phyloP scores from a whole-genome alignment of 1,284 basidiomycete species.

The Sporisorium iseilematis-ciliati region DNA sequence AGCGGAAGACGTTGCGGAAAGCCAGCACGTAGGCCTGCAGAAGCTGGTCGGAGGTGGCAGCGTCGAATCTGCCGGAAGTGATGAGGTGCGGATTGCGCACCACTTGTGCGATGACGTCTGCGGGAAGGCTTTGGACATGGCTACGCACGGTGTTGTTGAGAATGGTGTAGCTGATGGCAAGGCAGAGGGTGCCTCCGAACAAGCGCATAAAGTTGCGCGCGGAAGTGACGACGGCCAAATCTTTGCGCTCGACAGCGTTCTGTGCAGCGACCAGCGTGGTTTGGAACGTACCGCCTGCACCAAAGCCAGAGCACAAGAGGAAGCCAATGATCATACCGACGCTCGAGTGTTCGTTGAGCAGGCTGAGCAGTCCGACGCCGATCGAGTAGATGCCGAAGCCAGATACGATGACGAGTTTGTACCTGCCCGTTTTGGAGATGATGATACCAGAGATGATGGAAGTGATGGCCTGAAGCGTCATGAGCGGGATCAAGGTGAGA shows the following conservation, averaged over 20 bases:
- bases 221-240: conserved; percentile 80
- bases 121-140: conserved; percentile 15
- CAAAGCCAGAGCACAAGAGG: conserved; percentile 78
- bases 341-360: conserved; percentile 73
- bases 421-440: conserved; percentile 78
- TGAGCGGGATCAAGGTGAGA: conserved; percentile 77
- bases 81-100: conserved; percentile 49
- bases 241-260: conserved; percentile 76
- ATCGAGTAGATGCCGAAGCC: conserved; percentile 74
- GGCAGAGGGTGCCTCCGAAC: conserved; percentile 76
- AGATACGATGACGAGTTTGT: conserved; percentile 76
- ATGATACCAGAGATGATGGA: conserved; percentile 74
- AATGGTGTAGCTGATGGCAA: conserved; percentile 76
- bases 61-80: conserved; percentile 23
- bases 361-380: conserved; percentile 76
- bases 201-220: conserved; percentile 78
- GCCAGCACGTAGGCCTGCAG: conserved; percentile 75
- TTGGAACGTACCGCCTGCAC: conserved; percentile 75
- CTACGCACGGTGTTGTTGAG: conserved; percentile 54
- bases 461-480: conserved; percentile 73
- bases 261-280: conserved; percentile 75
- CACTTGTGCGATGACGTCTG: conserved; percentile 22
- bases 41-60: conserved; percentile 67
- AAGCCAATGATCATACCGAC: conserved; percentile 76
- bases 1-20: conserved; percentile 74